Percentiles rank a stretch among this genome's conserved stretches.
phyloP scores from a whole-genome alignment of 148 eudicot species.

The Euryodendron excelsum region DNA sequence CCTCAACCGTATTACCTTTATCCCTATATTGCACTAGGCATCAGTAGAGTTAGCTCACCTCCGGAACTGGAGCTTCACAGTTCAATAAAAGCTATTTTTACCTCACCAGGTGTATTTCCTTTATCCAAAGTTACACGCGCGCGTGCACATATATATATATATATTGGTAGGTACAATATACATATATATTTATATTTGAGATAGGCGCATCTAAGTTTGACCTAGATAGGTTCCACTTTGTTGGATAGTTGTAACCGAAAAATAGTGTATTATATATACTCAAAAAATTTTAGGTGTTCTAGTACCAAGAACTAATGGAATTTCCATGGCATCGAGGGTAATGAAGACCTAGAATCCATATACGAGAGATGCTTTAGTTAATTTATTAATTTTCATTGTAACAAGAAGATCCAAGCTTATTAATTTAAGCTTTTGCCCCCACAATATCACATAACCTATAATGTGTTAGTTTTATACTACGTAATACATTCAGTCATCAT shows the following conservation, averaged over 20 bases:
- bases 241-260: neutral
- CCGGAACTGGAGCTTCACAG: too few species aligned
- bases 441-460: too few species aligned
- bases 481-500: too few species aligned
- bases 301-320: neutral
- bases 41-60: too few species aligned
- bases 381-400: neutral
- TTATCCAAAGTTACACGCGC: neutral
- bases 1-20: neutral
- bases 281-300: neutral
- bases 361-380: neutral
- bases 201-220: conserved; percentile 3
- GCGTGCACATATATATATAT: neutral
- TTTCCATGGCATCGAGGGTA: neutral
- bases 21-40: too few species aligned
- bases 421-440: too few species aligned
- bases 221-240: neutral
- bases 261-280: neutral
- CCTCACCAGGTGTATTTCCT: neutral
- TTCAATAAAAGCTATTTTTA: too few species aligned
- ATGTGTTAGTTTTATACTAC: too few species aligned
- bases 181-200: neutral
- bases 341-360: neutral
- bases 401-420: neutral
- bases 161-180: neutral